A percentile compares a stretch with the other conserved stretches of the same genome.
These are phyloP conservation scores for Musa acuminata DNA, from an alignment of 176 grass and related monocot species.

Conservation along the genomic window DNA sequence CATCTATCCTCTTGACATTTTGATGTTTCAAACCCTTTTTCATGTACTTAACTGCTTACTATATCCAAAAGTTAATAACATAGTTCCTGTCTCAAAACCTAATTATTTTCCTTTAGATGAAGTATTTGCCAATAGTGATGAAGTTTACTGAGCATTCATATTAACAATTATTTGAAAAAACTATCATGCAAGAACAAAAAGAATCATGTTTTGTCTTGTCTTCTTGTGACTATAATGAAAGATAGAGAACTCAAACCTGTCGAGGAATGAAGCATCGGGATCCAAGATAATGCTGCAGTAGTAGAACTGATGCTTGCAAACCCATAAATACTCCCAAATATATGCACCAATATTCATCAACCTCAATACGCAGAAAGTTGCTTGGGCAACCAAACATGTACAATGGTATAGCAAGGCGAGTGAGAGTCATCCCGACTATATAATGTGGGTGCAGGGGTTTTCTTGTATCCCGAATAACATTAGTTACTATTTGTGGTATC, in stretches of 20 bases:
- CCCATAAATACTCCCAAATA: constrained; percentile 55
- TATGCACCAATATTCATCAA: constrained; percentile 71
- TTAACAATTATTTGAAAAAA: too few species aligned
- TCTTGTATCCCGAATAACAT: constrained; percentile 90
- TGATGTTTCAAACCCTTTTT: too few species aligned
- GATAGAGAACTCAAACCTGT: constrained; percentile 49
- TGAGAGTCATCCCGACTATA: constrained; percentile 82
- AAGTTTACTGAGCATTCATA: too few species aligned
- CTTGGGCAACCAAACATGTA: constrained; percentile 95
- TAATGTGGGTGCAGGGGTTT: constrained; percentile 95
- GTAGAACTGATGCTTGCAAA: constrained; percentile 65
- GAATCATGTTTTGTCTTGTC: not conserved
- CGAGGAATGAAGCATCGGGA: constrained; percentile 96
- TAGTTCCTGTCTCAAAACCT: too few species aligned
- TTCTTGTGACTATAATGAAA: not conserved
- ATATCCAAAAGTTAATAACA: too few species aligned
- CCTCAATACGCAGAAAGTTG: constrained; percentile 86
- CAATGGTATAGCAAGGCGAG: constrained; percentile 75
- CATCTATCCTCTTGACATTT: too few species aligned
- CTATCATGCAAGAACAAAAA: not conserved
- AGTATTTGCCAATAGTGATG: too few species aligned
- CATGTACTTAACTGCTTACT: too few species aligned
- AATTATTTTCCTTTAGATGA: too few species aligned
- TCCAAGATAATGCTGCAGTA: constrained; percentile 93
- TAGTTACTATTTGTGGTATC: constrained; percentile 84